Base-by-base conservation (phyloP, 805 yeast species). In the Suhomyces sp. region DNA sequence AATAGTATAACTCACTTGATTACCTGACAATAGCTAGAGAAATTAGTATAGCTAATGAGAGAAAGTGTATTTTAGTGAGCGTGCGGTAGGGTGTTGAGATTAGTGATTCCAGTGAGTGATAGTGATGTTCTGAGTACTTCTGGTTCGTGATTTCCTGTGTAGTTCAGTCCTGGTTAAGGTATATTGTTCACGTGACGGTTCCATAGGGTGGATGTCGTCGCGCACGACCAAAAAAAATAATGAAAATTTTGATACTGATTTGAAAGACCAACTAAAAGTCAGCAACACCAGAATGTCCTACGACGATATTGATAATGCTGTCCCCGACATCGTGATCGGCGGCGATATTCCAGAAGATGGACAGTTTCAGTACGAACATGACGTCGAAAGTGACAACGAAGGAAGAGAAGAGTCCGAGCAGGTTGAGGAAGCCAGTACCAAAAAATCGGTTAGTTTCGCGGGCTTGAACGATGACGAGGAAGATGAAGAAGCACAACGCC, bases 401-500 rank as follows among this genome's bases (percentile, higher is more conserved):
- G 74, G 69, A 39, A 75, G 72, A 48, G 67, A 59, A 43, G 66
- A 67, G 47, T 75, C 71, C 47, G 78, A 67, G 50, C 80, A 71
- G 44, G 77, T 69, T 54, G 75, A 70, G 60, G 60, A 58, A 9
- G 60, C 63, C 21, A 67, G 64, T 50, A 71, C 64, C 43, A 81
- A 86, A 74, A 92, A 92, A 72, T 76, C 85, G 27, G 98, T 93
- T 46, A 82, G 94, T 4, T 92, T 92, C 68, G 91, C 91, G 37
- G 85, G 81, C 29, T 69, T 85, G 29, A 89, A 85, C 47, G 84
- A 76, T 52, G 80, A 80, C 44, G 89, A 83, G 57, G 82, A 79
- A 54, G 87, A 79, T 46, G 96, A 86, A 65, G 96, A 87, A 69
- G 82, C 80, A 55, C 85, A 90, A 63, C 79, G 80, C 63, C 80